Evolutionary conservation across 2,329 filamentous ascomycete genomes (phyloP), one percentile per base, ranked within the genome.

Genomic region (Pseudogymnoascus sp.): DNA sequence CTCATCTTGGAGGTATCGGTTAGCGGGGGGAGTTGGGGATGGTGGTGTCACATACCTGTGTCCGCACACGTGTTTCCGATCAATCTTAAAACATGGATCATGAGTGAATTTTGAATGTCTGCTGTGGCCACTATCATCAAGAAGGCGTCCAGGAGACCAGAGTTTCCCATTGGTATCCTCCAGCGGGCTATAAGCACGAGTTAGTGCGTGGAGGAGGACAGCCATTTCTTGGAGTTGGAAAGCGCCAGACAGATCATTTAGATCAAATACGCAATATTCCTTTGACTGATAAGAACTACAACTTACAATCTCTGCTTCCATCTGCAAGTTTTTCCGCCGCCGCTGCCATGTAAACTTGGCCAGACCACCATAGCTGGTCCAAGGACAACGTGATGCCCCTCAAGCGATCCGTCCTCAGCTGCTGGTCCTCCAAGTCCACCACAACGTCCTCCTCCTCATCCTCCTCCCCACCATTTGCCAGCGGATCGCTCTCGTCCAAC

Each of bases 21-120:
- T 66, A 61, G 68, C 16, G 4, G 12, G 31, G 16, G 14, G 26
- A 22, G 66, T 28, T 66, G 63, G 53, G 14, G 43, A 65, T 40
- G 0, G 12, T 28, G 33, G 11, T 22, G 59, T 22, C 46, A 56
- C 71, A 62, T 71, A 82, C 82, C 79, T 66, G 82, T 83, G 66
- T 88, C 85, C 19, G 85, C 85, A 66, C 83, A 87, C 8, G 82
- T 82, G 70, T 88, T 88, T 12, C 85, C 85, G 14, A 85, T 77
- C 19, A 87, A 72, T 24, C 85, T 82, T 14, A 88, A 74, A 6
- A 79, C 73, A 62, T 87, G 84, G 6, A 83, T 75, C 50, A 78
- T 78, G n/a, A 86, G 74, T 1, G 75, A 69, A 33, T 77, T 75
- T 8, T 73, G 72, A 37, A 81, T 66, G 1, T 71, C 73, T 3